Percentiles rank a stretch among this genome's conserved stretches.
Conservation (phyloP, 805 yeast genomes). For the Spathaspora girioi region DNA sequence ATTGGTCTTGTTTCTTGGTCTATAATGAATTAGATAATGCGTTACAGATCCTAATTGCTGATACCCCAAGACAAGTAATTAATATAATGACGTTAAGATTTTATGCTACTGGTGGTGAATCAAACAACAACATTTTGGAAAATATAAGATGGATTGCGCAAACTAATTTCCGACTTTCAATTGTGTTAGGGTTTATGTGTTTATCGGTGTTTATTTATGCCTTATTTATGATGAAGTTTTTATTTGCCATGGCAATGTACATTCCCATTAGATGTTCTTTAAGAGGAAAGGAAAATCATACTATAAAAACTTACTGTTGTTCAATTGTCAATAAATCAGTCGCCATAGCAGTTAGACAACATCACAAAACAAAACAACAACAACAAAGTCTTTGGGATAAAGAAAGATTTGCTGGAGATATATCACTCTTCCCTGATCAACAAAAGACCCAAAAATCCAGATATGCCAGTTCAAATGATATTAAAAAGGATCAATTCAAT, state of each 20-base stretch:
- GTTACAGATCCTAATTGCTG: constrained; percentile 63
- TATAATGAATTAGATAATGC: constrained; percentile 66
- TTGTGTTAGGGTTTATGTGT: constrained; percentile 73
- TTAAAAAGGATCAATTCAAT: neutral
- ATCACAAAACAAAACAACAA: constrained; percentile 22
- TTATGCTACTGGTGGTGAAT: constrained; percentile 47
- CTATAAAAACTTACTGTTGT: constrained; percentile 62
- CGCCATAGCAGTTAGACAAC: constrained; percentile 44
- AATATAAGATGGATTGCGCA: constrained; percentile 58
- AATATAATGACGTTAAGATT: constrained; percentile 66
- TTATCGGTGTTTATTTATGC: constrained; percentile 74
- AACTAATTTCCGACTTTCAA: constrained; percentile 59
- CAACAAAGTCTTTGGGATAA: constrained; percentile 9
- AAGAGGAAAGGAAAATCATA: constrained; percentile 30
- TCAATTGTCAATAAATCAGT: constrained; percentile 55
- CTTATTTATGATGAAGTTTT: constrained; percentile 55
- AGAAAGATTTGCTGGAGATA: constrained; percentile 22
- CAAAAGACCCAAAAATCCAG: too few relatives aligned
- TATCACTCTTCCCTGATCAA: constrained; percentile 14
- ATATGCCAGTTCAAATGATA: neutral
- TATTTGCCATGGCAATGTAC: constrained; percentile 50
- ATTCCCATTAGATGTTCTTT: constrained; percentile 41
- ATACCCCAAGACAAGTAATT: constrained; percentile 82
- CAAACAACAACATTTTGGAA: constrained; percentile 37
- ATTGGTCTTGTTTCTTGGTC: constrained; percentile 63